Evolutionary conservation across 148 eudicot species (phyloP), one percentile per base, ranked within the genome.

Genomic region (Agrostemma githago): DNA sequence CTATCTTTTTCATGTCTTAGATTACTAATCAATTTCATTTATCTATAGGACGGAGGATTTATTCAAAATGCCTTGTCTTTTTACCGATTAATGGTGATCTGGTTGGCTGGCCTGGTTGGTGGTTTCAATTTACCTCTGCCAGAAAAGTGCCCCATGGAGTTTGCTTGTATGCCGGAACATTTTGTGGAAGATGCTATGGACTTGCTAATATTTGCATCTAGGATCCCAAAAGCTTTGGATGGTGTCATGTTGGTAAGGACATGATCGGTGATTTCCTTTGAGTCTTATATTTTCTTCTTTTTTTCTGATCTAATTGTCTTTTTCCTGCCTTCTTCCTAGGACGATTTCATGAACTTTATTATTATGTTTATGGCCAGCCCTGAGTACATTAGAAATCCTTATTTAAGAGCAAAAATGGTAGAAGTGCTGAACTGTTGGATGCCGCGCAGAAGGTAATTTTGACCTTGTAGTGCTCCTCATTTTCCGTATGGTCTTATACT

Each of bases 301-400:
- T 15, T 42, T 42, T 54, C 48, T 72, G 62, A 63, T 40, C 34
- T 66, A 14, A 8, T 7, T 4, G 57, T 14, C 20, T 19, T 20
- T 17, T 12, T 60, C 38, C 56, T 71, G 51, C 46, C 41, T 73
- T 71, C 54, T 80, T 77, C 71, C 66, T 84, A 95, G 99, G 99
- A 95, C 78, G 99, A 92, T 70, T 92, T 90, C 76, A 92, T 95
- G 99, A 95, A 95, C 80, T 95, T 95, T 78, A 92, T 95, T 59
- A 95, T 95, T 81, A 95, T 92, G 97, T 92, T 95, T 78, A 95
- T 95, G 99, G 97, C 85, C 60, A 92, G 91, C 84, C 97, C 99
- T 15, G 84, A 92, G 65, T 95, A 84, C 72, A 82, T 90, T 41
- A 88, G 94, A 85, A 95, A 95, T 82, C 99, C 99, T 19, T 95